Percentiles rank a stretch among this genome's conserved stretches.
phyloP scores from a whole-genome alignment of 352 stramenopile genomes.

The Peronosclerospora sorghi region DNA sequence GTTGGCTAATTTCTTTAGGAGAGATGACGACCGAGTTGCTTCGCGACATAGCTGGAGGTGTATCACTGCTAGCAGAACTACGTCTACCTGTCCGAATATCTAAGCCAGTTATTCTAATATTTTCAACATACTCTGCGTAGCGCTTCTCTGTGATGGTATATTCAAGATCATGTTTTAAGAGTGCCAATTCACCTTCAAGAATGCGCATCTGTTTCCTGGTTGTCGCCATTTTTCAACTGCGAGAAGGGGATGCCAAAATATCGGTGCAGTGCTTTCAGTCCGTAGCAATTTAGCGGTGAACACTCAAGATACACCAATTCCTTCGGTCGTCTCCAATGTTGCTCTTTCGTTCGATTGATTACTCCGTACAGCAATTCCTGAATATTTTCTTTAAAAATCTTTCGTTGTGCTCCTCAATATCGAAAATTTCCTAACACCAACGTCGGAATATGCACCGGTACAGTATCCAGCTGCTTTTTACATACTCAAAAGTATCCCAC shows the following conservation, averaged over 20 bases:
- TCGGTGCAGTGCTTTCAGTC: slow-evolving; percentile 70
- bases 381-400: slow-evolving; percentile 83
- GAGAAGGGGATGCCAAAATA: slow-evolving; percentile 82
- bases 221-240: slow-evolving; percentile 64
- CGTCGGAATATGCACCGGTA: slow-evolving; percentile 68
- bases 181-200: slow-evolving; percentile 51
- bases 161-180: slow-evolving; percentile 66
- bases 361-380: slow-evolving; percentile 55
- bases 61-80: slow-evolving; percentile 4
- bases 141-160: slow-evolving; percentile 59
- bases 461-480: slow-evolving; percentile 55
- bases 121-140: slow-evolving; percentile 63
- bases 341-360: slow-evolving; percentile 20
- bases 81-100: slow-evolving; percentile 69
- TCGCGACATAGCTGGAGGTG: slow-evolving; percentile 5
- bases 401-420: slow-evolving; percentile 45
- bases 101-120: slow-evolving; percentile 51
- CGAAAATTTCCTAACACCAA: slow-evolving; percentile 78
- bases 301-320: slow-evolving; percentile 82
- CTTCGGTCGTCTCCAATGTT: slow-evolving; percentile 30
- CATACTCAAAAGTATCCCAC: slow-evolving; percentile 75
- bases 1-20: not conserved
- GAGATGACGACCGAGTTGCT: slow-evolving; percentile 9
- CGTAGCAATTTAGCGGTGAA: slow-evolving; percentile 75
- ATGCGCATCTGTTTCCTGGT: slow-evolving; percentile 69